Conservation (phyloP, 129 eudicot genomes). For the Saposhnikovia divaricata region DNA sequence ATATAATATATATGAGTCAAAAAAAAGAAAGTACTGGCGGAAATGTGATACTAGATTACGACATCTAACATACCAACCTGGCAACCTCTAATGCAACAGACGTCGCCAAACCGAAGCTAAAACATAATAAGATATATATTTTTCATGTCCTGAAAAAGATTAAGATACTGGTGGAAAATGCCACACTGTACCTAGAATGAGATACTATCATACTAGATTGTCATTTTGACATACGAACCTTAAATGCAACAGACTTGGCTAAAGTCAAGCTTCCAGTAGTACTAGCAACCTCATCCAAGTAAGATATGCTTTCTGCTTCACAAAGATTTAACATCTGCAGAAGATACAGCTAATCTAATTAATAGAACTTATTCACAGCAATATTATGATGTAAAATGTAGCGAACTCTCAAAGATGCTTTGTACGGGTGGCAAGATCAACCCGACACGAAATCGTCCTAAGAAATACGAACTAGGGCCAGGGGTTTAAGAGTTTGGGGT, state of each 20-base stretch:
- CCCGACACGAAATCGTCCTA: not conserved
- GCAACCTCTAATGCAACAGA: conserved; percentile 55
- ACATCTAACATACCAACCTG: conserved; percentile 20
- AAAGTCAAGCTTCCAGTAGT: conserved; percentile 55
- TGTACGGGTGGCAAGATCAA: not conserved
- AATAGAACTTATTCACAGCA: conserved; percentile 7
- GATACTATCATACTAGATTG: not conserved
- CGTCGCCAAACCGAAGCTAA: conserved; percentile 19
- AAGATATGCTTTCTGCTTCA: conserved; percentile 89
- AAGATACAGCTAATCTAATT: conserved; percentile 16
- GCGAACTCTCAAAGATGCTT: not conserved
- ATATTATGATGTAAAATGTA: conserved; percentile 8
- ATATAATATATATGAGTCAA: not conserved
- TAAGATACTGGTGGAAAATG: not conserved
- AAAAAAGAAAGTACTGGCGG: not conserved
- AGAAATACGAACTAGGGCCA: not conserved
- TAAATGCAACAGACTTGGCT: conserved; percentile 74
- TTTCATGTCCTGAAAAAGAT: not conserved
- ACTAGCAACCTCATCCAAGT: conserved; percentile 92
- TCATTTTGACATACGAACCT: conserved; percentile 43
- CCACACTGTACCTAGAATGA: not conserved
- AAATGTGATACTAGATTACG: not conserved
- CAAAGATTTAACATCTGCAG: conserved; percentile 89
- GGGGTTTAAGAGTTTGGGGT: not conserved
- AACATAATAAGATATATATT: not conserved